These are phyloP conservation scores for Penicillium sp. DNA, from an alignment of 2,329 filamentous ascomycete genomes.

Conservation along the genomic window DNA sequence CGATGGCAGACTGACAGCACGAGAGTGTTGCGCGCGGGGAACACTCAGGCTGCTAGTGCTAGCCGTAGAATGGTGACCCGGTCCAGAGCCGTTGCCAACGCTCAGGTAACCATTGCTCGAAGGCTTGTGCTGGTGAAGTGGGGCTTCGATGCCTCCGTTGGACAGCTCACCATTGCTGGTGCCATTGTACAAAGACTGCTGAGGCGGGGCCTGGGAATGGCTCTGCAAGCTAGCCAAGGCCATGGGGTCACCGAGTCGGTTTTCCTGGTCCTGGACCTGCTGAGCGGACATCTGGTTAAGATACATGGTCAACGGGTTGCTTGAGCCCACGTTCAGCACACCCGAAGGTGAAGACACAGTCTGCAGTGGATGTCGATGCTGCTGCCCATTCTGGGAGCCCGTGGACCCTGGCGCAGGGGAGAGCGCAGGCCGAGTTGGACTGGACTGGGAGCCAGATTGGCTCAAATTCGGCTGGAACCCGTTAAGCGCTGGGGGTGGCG, in stretches of 20 bases:
- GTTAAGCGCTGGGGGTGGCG: constrained; percentile 51
- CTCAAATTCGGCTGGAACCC: constrained; percentile 52
- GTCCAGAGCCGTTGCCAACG: constrained; percentile 53
- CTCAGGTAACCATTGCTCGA: constrained; percentile 59
- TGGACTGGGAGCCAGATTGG: constrained; percentile 53
- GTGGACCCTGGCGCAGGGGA: constrained; percentile 52
- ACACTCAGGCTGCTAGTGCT: constrained; percentile 52
- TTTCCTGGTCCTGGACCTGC: constrained; percentile 61
- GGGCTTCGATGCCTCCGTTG: constrained; percentile 47
- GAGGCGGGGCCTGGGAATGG: constrained; percentile 63
- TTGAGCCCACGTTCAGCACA: constrained; percentile 70
- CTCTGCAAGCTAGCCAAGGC: constrained; percentile 46
- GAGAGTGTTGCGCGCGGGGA: constrained; percentile 59
- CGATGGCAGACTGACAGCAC: constrained; percentile 81
- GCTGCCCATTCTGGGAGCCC: constrained; percentile 51
- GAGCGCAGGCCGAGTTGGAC: constrained; percentile 52
- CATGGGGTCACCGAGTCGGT: constrained; percentile 41
- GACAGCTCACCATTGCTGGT: constrained; percentile 60
- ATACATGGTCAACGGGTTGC: constrained; percentile 90
- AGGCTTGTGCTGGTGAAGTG: constrained; percentile 52
- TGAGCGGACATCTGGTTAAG: constrained; percentile 65
- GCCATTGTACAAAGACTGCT: constrained; percentile 73
- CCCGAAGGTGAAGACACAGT: constrained; percentile 55
- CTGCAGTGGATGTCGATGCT: constrained; percentile 55
- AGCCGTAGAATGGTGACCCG: constrained; percentile 65